Evolutionary conservation across 768 basidiomycete species (phyloP).

Genomic region (Symmetrospora coprosmae): DNA sequence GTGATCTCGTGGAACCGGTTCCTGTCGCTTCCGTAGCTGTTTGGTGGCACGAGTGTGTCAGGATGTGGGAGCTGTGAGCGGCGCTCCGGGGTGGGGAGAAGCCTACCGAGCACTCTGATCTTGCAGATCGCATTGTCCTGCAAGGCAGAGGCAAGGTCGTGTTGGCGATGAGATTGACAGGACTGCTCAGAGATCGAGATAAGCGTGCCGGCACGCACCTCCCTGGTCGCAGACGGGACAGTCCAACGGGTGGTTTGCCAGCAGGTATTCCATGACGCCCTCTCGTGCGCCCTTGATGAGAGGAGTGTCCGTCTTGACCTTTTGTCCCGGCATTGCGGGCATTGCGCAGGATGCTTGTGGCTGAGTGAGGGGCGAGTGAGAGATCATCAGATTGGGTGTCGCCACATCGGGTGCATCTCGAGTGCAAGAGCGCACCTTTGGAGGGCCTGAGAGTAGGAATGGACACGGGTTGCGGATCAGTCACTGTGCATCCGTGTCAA

Average conservation of each 20-base stretch:
- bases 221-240: constrained; percentile 99
- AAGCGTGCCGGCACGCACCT: constrained; percentile 70
- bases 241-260: constrained; percentile 94
- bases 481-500: constrained; percentile 74
- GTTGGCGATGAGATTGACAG: too few relatives aligned
- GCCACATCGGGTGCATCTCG: too few relatives aligned
- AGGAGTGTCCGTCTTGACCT: constrained; percentile 35
- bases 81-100: too few relatives aligned
- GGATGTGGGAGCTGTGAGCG: constrained; percentile 99
- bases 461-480: constrained; percentile 80
- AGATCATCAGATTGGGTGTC: too few relatives aligned
- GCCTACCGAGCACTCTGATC: too few relatives aligned
- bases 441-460: background rate
- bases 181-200: background rate
- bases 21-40: constrained; percentile 96
- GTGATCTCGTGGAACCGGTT: constrained; percentile 96
- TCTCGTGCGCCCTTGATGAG: constrained; percentile 40
- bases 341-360: constrained; percentile 46
- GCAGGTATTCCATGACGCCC: constrained; percentile 97
- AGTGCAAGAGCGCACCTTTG: too few relatives aligned
- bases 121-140: constrained; percentile 25
- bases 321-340: constrained; percentile 59
- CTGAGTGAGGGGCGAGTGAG: background rate
- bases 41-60: too few relatives aligned
- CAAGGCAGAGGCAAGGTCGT: too few relatives aligned